Evolutionary conservation across 2,329 filamentous ascomycete species (phyloP), one percentile per base, ranked within the genome.

Genomic region (Exophiala calicioides): DNA sequence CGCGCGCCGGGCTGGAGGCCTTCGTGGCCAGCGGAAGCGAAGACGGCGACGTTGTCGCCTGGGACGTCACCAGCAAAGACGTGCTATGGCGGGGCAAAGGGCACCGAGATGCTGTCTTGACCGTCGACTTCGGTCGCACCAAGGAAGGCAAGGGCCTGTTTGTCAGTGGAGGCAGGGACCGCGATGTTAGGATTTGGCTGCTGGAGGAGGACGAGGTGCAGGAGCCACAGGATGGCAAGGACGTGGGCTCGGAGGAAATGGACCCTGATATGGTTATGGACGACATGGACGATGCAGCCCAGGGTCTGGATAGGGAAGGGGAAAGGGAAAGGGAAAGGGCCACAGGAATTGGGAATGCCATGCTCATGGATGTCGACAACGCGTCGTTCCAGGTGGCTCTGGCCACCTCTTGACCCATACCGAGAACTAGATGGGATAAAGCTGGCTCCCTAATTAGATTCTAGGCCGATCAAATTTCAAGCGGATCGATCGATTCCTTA

Each of bases 31-130:
- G 86, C 24, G 89, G 90, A 0, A 94, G 88, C 65, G 91, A 97
- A 65, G 88, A 96, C 60, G 89, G 90, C 12, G 80, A 82, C 35
- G 79, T 95, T 8, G 74, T 95, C 12, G 78, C 95, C 43, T 98
- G 93, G 93, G 90, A 97, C 60, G 88, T 96, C 10, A 83, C 80
- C 51, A 88, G 76, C 62, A 98, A 97, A 68, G 82, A 86, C 44
- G 72, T 95, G 2, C 71, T 96, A 15, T 90, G 96, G 73, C 70
- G 72, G 15, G 82, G 7, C 68, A 76, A 19, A 74, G 75, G 1
- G 4, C 57, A 58, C 79, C 82, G 51, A 73, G 77, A 1, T 81
- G 79, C 31, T 73, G 77, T 86, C 4, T 64, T 84, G 26, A 72
- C 75, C 0, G 80, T 84, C 8, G 76, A 83, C 55, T 60, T 72